Base-by-base conservation (phyloP, 1,139 yeast species). In the Arxiozyma heterogenica region DNA sequence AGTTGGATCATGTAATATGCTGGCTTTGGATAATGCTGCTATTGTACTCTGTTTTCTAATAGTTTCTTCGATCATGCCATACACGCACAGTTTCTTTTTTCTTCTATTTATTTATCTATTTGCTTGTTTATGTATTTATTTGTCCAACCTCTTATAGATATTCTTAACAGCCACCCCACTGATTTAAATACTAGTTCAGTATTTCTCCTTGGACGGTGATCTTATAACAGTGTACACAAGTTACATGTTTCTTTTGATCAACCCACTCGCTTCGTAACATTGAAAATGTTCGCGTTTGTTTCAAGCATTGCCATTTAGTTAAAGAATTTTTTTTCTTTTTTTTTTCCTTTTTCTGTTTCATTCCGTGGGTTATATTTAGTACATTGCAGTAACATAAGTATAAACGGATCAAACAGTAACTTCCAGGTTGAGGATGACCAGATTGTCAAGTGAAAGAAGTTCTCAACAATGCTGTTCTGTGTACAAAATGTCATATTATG, bases 1-100 rank as follows among this genome's bases (percentile, higher is more conserved):
- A 18, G 59, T 44, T 8, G 71, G 69, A 57, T 67, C 71, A 44
- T 61, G 57, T 47, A 67, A 53, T n/a, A 67, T 55, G 4, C 44
- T 39, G 1, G 50, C 53, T 41, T 48, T 48, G 1, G 57, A 47
- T 8, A 54, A 43, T 4, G 58, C 58, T 39, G 59, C 54, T 15
- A 57, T 55, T 3, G 54, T 49, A 3, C 47, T 51, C 12, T 39
- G 50, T 22, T 52, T 54, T 38, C 27, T 30, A n/a, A 45, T 48
- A 12, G 42, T 39, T 15, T 49, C 54, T 20, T 45, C 50, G 11
- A 27, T 27, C 54, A 41, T 46, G 6, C n/a, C 44, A 46, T 15
- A 15, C n/a, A 34, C n/a, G 6, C 6, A 34, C 39, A 34, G 15
- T 34, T n/a, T 34, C n/a, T 12, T 34, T 34, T n/a, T 12, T n/a